Conservation (phyloP, 352 stramenopile genomes). For the Phytophthora citricola region DNA sequence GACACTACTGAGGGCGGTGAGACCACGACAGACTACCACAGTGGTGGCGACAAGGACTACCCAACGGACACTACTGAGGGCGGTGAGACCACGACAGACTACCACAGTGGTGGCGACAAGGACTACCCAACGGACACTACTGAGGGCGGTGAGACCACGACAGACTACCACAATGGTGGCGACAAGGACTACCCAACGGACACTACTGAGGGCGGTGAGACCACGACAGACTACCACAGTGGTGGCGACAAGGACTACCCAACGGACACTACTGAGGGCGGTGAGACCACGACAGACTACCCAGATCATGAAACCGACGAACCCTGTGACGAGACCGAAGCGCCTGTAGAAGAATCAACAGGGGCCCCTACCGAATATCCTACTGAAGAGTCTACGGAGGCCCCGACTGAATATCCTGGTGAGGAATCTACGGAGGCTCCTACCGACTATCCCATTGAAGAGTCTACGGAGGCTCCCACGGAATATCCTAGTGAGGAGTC, state of each 20-base stretch:
- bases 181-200: background rate
- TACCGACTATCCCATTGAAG: too few relatives aligned
- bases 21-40: background rate
- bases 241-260: background rate
- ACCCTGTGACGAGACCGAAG: background rate
- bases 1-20: background rate
- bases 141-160: background rate
- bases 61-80: background rate
- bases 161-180: background rate
- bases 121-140: background rate
- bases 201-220: background rate
- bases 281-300: background rate
- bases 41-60: background rate
- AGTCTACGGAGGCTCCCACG: too few relatives aligned
- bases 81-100: background rate
- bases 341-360: background rate
- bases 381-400: background rate
- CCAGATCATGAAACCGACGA: background rate
- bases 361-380: background rate
- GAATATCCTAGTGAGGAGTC: too few relatives aligned
- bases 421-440: too few relatives aligned
- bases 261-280: background rate
- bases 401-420: background rate
- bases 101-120: background rate
- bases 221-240: background rate